Conservation (phyloP, 139 green algal genomes). For the Desmodesmus armatus region DNA sequence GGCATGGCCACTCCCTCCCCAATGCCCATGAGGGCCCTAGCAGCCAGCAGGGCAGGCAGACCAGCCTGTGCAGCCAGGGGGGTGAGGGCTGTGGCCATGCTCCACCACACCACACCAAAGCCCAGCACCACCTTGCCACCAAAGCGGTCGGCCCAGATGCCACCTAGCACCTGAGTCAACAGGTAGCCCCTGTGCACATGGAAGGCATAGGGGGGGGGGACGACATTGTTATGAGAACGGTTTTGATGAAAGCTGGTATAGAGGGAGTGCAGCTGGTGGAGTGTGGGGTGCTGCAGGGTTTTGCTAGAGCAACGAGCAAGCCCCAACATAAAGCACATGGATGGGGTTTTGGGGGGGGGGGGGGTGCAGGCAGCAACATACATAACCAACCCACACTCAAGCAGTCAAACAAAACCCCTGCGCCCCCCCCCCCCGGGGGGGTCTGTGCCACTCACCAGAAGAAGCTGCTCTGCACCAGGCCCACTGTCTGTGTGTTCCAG, state of each 20-base stretch:
- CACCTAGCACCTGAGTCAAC: conserved; percentile 91
- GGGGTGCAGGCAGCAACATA: no score
- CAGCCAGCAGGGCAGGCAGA: conserved; percentile 84
- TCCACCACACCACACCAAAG: conserved; percentile 97
- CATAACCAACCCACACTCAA: no score
- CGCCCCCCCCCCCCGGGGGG: no score
- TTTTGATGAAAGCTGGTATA: no score
- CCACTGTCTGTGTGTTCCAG: conserved; percentile 89
- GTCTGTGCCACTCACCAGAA: conserved; percentile 93
- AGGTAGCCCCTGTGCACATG: conserved; percentile 80
- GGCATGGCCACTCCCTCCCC: conserved; percentile 99
- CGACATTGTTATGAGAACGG: no score
- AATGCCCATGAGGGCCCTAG: conserved; percentile 93
- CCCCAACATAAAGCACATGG: no score
- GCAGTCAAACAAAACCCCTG: no score
- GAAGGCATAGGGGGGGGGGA: no score
- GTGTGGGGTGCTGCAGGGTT: no score
- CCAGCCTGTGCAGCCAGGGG: conserved; percentile 87
- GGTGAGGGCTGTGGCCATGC: conserved; percentile 90
- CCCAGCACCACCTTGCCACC: conserved; percentile 96
- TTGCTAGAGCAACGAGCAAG: no score
- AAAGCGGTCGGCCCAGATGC: conserved; percentile 92
- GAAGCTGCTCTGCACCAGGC: conserved; percentile 97
- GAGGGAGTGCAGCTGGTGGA: no score
- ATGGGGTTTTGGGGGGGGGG: no score